Evolutionary conservation across 495 filamentous ascomycete species (phyloP).

Genomic region (Choiromyces venosus): DNA sequence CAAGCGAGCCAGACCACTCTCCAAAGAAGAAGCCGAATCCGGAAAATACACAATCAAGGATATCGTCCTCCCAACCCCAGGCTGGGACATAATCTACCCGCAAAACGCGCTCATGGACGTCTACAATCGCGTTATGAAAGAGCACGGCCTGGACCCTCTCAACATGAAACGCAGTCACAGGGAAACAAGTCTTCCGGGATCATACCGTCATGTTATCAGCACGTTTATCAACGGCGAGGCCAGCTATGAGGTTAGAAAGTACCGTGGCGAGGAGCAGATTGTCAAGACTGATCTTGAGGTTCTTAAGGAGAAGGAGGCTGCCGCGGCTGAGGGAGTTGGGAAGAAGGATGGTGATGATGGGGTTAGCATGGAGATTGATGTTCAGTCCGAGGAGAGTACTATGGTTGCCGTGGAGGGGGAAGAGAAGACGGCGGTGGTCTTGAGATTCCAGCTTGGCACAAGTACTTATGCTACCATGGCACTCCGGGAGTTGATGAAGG

Average conservation of each 20-base stretch:
- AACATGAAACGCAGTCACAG: constrained; percentile 80
- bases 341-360: constrained; percentile 13
- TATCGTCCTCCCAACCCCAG: constrained; percentile 87
- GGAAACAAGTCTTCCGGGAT: constrained; percentile 82
- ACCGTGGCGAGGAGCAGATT: constrained; percentile 70
- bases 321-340: constrained; percentile 2
- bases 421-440: constrained; percentile 52
- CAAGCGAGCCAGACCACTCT: constrained; percentile 67
- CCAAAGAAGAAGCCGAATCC: constrained; percentile 68
- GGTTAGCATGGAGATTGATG: constrained; percentile 34
- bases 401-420: constrained; percentile 23
- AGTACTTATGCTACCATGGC: constrained; percentile 96
- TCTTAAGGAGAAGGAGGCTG: constrained; percentile 40
- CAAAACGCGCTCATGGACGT: constrained; percentile 71
- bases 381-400: constrained; percentile 37
- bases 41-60: constrained; percentile 80
- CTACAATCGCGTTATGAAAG: constrained; percentile 79
- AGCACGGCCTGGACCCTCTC: constrained; percentile 71
- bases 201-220: constrained; percentile 79
- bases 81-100: constrained; percentile 84
- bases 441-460: constrained; percentile 76
- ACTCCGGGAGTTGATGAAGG: constrained; percentile 74
- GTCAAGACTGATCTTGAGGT: constrained; percentile 75
- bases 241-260: constrained; percentile 62
- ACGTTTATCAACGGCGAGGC: constrained; percentile 51